Conservation (phyloP, 2,329 filamentous ascomycete species). For the Phyllosticta capitalensis region DNA sequence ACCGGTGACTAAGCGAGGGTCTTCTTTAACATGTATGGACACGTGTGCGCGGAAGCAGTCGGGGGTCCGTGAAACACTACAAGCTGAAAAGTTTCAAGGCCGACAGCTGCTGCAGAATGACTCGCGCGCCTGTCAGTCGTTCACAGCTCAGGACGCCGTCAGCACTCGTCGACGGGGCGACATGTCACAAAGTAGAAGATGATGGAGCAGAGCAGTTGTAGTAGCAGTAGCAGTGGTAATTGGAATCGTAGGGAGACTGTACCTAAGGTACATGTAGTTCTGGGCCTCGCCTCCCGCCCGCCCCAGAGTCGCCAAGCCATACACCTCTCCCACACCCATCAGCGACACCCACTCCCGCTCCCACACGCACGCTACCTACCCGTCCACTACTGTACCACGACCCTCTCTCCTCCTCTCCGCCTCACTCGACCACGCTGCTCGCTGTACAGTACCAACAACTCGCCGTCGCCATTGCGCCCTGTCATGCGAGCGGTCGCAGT, state of each 20-base stretch:
- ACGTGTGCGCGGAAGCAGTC: neutral
- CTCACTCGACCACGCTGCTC: neutral
- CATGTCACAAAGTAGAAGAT: too few species aligned
- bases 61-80: neutral
- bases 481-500: conserved; percentile 11
- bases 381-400: neutral
- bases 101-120: too few species aligned
- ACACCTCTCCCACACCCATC: neutral
- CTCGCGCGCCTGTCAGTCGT: too few species aligned
- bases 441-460: neutral
- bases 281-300: neutral
- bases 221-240: too few species aligned
- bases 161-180: too few species aligned
- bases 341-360: neutral
- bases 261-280: too few species aligned
- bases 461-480: neutral
- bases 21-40: neutral
- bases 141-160: too few species aligned
- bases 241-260: too few species aligned
- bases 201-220: too few species aligned
- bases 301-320: neutral
- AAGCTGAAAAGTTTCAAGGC: too few species aligned
- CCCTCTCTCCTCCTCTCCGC: neutral
- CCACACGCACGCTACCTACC: neutral
- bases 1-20: neutral